Conservation (phyloP, 129 eudicot genomes). For the Pulicaria dysenterica region DNA sequence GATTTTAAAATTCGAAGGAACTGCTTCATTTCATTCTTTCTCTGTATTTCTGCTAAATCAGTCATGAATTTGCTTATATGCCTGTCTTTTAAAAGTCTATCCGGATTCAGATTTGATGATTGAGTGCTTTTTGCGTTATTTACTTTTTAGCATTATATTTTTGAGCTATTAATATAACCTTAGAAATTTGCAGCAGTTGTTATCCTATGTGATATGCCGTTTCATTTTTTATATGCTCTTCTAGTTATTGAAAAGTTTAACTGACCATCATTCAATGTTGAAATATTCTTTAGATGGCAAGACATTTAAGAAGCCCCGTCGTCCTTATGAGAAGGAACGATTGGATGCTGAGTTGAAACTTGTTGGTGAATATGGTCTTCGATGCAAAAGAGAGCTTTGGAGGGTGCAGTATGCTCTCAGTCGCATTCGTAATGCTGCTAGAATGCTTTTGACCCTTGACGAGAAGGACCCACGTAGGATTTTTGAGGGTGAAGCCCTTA, state of each 20-base stretch:
- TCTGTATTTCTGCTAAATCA: too few relatives aligned
- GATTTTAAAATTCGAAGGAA: neutral
- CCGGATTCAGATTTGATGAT: too few relatives aligned
- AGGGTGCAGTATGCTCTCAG: conserved; percentile 79
- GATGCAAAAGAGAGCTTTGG: conserved; percentile 83
- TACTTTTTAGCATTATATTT: too few relatives aligned
- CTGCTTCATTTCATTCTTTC: too few relatives aligned
- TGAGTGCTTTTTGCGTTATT: too few relatives aligned
- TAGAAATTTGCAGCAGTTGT: neutral
- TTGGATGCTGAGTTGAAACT: conserved; percentile 77
- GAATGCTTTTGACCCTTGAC: conserved; percentile 69
- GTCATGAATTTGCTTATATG: too few relatives aligned
- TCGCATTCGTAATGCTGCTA: conserved; percentile 67
- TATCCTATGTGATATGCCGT: too few relatives aligned
- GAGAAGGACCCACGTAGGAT: conserved; percentile 81
- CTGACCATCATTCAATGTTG: neutral
- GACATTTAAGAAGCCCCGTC: conserved; percentile 79
- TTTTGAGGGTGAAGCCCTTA: conserved; percentile 78
- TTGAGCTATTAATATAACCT: too few relatives aligned
- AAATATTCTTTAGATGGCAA: conserved; percentile 54
- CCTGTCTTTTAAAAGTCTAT: too few relatives aligned
- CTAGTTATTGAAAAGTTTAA: neutral
- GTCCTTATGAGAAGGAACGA: conserved; percentile 82
- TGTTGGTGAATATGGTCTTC: conserved; percentile 71
- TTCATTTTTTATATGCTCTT: too few relatives aligned